A percentile compares a stretch with the other conserved stretches of the same genome.
These are phyloP conservation scores for Eremomyces bilateralis DNA, from an alignment of 495 filamentous ascomycete species.

Conservation along the genomic window DNA sequence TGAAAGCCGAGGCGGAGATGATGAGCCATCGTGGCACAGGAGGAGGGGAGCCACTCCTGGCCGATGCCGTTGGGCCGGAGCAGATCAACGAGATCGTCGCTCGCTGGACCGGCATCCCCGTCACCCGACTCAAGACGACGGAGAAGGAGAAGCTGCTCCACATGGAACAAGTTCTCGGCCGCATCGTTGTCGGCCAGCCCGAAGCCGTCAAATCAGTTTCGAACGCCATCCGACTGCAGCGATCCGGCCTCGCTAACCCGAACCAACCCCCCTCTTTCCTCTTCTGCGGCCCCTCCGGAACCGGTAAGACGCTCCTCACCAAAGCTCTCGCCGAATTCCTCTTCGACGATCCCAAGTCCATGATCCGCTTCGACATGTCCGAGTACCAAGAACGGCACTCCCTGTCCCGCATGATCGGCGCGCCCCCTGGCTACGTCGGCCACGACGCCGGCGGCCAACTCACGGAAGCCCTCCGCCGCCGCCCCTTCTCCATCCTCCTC, in stretches of 20 bases:
- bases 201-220: conserved; percentile 89
- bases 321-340: conserved; percentile 95
- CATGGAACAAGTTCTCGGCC: conserved; percentile 72
- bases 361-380: conserved; percentile 99
- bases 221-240: conserved; percentile 85
- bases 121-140: conserved; percentile 77
- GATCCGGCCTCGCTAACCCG: conserved; percentile 80
- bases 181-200: conserved; percentile 77
- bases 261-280: conserved; percentile 95
- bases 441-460: conserved; percentile 92
- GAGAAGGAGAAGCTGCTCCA: conserved; percentile 93
- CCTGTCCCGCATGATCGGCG: conserved; percentile 91
- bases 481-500: conserved; percentile 90
- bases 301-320: conserved; percentile 89
- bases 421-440: conserved; percentile 89
- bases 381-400: conserved; percentile 97
- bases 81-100: conserved; percentile 98
- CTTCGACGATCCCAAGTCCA: conserved; percentile 90
- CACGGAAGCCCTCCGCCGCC: conserved; percentile 77
- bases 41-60: conserved; percentile 44
- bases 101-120: conserved; percentile 89
- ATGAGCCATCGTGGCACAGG: conserved; percentile 33
- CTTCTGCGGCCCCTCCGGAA: conserved; percentile 95
- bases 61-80: conserved; percentile 85
- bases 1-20: conserved; percentile 49